Evolutionary conservation across 2,329 filamentous ascomycete species (phyloP).

Genomic region (Plectosphaerella plurivora): DNA sequence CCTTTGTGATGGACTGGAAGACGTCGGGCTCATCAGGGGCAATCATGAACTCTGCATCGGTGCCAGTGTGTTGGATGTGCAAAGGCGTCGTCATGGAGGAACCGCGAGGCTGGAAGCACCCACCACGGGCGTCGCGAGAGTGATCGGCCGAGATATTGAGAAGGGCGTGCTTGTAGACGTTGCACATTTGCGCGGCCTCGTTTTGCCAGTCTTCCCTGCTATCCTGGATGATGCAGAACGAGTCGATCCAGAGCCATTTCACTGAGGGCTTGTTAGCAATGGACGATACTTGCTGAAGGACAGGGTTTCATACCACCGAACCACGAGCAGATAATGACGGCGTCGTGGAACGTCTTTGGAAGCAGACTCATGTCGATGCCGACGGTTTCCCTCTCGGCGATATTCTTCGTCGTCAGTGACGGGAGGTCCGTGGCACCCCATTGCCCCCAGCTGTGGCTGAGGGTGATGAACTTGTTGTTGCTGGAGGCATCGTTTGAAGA

Average conservation of each 20-base stretch:
- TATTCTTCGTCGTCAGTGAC: not conserved
- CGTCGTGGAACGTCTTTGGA: not conserved
- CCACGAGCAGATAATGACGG: not conserved
- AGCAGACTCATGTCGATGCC: not conserved
- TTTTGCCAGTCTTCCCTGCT: conserved; percentile 15
- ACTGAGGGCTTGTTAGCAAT: too few relatives aligned
- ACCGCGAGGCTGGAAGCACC: conserved; percentile 10
- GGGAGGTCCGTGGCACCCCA: not conserved
- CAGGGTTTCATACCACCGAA: conserved; percentile 8
- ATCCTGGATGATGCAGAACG: conserved; percentile 24
- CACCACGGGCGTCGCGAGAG: conserved; percentile 12
- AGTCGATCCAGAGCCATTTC: conserved; percentile 21
- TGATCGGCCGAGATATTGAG: conserved; percentile 18
- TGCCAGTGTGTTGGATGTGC: not conserved
- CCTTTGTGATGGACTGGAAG: not conserved
- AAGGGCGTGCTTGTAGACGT: conserved; percentile 19
- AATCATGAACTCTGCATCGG: not conserved
- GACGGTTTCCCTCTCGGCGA: accelerated
- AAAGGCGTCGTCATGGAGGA: not conserved
- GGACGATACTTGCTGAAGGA: too few relatives aligned
- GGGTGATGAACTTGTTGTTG: not conserved
- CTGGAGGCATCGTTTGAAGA: too few relatives aligned
- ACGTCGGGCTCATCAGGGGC: conserved; percentile 1
- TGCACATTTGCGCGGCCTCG: conserved; percentile 17
- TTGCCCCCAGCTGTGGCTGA: not conserved